Evolutionary conservation across 306 rosid species (phyloP).

Genomic region (Lathyrus aphaca): DNA sequence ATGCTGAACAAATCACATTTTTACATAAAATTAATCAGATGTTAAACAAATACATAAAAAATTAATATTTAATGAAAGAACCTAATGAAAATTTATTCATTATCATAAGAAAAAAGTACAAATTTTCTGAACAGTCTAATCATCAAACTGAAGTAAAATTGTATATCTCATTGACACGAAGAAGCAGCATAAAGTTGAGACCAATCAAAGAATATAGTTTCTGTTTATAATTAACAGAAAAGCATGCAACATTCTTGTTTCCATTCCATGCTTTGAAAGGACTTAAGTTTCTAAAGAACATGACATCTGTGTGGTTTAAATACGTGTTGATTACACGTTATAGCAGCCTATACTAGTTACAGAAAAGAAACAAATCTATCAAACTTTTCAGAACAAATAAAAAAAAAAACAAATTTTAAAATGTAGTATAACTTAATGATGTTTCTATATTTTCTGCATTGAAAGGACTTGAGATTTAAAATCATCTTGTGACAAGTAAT

Average conservation of each 20-base stretch:
- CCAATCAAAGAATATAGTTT: neutral
- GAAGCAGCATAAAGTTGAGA: neutral
- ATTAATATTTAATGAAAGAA: neutral
- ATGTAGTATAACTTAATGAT: constrained; percentile 14
- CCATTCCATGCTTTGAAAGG: constrained; percentile 33
- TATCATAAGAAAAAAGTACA: neutral
- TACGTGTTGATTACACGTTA: constrained; percentile 35
- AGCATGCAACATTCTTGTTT: constrained; percentile 41
- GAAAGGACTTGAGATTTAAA: constrained; percentile 39
- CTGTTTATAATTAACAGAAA: constrained; percentile 34
- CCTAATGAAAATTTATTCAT: neutral
- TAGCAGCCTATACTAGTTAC: neutral
- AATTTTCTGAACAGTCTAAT: constrained; percentile 6
- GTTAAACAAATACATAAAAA: no score
- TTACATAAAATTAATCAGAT: no score
- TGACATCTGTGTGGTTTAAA: constrained; percentile 26
- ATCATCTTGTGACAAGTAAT: constrained; percentile 40
- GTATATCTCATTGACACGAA: constrained; percentile 2
- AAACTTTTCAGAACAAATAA: neutral
- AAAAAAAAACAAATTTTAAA: neutral
- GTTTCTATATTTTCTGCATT: constrained; percentile 28
- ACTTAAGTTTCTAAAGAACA: constrained; percentile 36
- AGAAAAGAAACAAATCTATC: neutral
- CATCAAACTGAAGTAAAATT: neutral
- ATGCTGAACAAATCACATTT: constrained; percentile 50